Conservation (phyloP, 2,329 filamentous ascomycete species). For the Colletotrichum sublineola region DNA sequence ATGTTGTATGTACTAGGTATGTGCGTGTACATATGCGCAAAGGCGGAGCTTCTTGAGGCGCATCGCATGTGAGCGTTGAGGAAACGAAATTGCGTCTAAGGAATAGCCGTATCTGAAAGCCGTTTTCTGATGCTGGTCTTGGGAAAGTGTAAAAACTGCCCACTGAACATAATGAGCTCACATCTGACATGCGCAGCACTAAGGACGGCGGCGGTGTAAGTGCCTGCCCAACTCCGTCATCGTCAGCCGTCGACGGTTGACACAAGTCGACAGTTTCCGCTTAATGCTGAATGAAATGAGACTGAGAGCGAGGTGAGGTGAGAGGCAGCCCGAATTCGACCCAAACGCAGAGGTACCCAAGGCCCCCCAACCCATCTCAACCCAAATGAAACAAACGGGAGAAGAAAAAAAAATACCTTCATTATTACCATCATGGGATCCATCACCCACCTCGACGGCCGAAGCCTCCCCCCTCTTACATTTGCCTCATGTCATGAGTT, state of each 20-base stretch:
- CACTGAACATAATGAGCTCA: neutral
- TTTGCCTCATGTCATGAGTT: constrained; percentile 21
- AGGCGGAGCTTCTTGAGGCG: constrained; percentile 7
- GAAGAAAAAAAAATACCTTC: neutral
- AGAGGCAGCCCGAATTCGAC: constrained; percentile 33
- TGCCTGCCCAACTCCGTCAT: constrained; percentile 31
- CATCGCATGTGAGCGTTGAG: constrained; percentile 21
- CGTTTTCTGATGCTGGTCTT: neutral
- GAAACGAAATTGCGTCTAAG: constrained; percentile 13
- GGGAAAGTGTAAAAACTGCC: constrained; percentile 9
- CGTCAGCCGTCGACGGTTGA: constrained; percentile 37
- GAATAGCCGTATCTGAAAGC: neutral
- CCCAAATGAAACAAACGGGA: constrained; percentile 27
- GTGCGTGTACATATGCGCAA: constrained; percentile 13
- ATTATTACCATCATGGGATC: constrained; percentile 26
- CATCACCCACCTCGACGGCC: neutral
- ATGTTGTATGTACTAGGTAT: neutral
- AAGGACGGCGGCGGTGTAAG: constrained; percentile 37
- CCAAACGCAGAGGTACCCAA: constrained; percentile 40
- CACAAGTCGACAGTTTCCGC: neutral
- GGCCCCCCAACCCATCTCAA: neutral
- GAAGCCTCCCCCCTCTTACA: neutral
- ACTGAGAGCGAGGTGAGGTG: neutral
- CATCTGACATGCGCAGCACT: constrained; percentile 28
- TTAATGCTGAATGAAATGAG: neutral